Conservation (phyloP, 371 early-diverging fungal genomes). For the Syncephalastrum monosporum region DNA sequence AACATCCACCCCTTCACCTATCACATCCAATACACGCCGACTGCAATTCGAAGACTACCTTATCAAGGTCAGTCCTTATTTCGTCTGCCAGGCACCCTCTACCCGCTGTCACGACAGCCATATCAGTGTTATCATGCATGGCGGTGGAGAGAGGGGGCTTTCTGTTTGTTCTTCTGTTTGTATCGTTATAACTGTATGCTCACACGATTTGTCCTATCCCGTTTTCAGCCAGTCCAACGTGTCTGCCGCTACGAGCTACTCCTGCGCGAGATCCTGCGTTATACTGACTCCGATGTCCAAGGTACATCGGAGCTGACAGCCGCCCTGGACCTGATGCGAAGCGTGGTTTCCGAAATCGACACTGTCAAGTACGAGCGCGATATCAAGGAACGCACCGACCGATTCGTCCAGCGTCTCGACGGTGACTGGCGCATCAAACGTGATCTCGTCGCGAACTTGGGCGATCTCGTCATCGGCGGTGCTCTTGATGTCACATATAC, state of each 20-base stretch:
- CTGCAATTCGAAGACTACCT: constrained; percentile 50
- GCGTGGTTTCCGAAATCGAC: constrained; percentile 38
- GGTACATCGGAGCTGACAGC: constrained; percentile 25
- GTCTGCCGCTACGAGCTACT: constrained; percentile 49
- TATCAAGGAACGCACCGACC: constrained; percentile 32
- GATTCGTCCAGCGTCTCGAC: constrained; percentile 39
- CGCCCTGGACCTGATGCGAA: constrained; percentile 31
- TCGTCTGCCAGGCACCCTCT: no score
- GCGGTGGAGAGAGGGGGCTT: not conserved
- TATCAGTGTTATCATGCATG: not conserved
- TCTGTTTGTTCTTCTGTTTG: not conserved
- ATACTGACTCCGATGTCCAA: constrained; percentile 26
- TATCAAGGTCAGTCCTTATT: constrained; percentile 31
- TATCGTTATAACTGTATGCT: not conserved
- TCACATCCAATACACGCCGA: constrained; percentile 6
- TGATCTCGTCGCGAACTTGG: constrained; percentile 28
- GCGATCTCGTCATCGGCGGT: constrained; percentile 36
- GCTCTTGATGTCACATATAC: constrained; percentile 48
- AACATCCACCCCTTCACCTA: constrained; percentile 4
- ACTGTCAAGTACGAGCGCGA: constrained; percentile 29
- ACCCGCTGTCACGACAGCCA: no score
- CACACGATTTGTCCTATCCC: not conserved
- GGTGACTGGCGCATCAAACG: constrained; percentile 38
- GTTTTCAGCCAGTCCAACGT: constrained; percentile 44
- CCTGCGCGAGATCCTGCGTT: constrained; percentile 39